Base-by-base conservation (phyloP, 306 rosid species). In the Hippophae tibetana region DNA sequence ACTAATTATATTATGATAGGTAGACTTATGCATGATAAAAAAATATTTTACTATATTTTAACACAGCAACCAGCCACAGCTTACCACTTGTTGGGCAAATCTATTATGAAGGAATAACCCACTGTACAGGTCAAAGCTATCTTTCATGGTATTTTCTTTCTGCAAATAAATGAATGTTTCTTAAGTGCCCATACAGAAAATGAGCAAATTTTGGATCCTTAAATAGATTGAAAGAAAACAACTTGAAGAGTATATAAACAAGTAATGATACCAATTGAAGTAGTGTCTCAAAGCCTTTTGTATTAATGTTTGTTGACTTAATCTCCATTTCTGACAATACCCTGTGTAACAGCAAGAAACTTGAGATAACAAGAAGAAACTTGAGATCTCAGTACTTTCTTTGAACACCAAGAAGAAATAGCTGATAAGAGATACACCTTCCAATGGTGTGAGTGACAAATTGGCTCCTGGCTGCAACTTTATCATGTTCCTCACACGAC, bases 31-130 rank as follows among this genome's bases (percentile, higher is more conserved):
- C 23, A 18, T 18, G 18, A 18, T 18, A 18, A 18, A 18, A 18
- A 18, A 18, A 18, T 18, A 18, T 18, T 18, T 18, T 18, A 18
- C 23, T 0, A 31, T 31, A 31, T 31, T 31, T 31, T 31, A 31
- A 31, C 38, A 31, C 0, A 31, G 38, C 3, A 47, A 57, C 6
- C 2, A 41, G 51, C 25, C 31, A 52, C 58, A 73, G 13, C 57
- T 23, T 77, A 81, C 93, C 93, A 82, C 88, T 73, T 79, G 86
- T 55, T 68, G 69, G 75, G 93, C 84, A 54, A 82, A 82, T 64
- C 78, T 75, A 66, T 82, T 85, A 18, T 66, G 60, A 43, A 57
- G 7, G 65, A 64, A 82, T 48, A 79, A 51, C 63, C 93, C 93
- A 44, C 71, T 72, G 18, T 67, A 82, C 69, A 85, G 74, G 63